Conservation (phyloP, 2,329 filamentous ascomycete genomes). For the Pyrenochaeta sp. region DNA sequence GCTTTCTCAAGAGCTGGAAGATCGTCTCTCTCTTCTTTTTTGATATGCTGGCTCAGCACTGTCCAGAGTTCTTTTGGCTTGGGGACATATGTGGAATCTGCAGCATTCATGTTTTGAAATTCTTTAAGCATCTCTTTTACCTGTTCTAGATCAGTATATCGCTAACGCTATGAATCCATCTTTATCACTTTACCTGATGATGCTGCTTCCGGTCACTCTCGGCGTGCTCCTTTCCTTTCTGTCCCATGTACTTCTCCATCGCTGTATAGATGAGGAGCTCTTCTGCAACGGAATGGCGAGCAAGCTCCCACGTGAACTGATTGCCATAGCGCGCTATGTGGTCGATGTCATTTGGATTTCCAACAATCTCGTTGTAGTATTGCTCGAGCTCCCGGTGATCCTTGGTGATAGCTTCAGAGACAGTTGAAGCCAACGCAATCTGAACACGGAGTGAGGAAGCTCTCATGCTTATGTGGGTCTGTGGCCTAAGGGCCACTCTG, state of each 20-base stretch:
- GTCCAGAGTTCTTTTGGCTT: conserved; percentile 34
- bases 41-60: conserved; percentile 37
- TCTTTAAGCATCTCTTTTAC: conserved; percentile 42
- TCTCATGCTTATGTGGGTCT: conserved; percentile 3
- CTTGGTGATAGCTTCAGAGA: conserved; percentile 50
- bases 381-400: conserved; percentile 55
- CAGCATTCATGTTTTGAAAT: conserved; percentile 38
- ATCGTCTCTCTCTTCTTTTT: conserved; percentile 42
- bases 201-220: conserved; percentile 47
- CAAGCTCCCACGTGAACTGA: conserved; percentile 62
- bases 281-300: conserved; percentile 61
- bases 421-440: conserved; percentile 7
- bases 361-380: conserved; percentile 56
- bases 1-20: conserved; percentile 39
- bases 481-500: conserved; percentile 13
- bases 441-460: conserved; percentile 7
- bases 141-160: conserved; percentile 13
- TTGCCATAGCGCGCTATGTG: conserved; percentile 58
- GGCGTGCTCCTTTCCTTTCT: conserved; percentile 39
- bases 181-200: conserved; percentile 29
- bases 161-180: not conserved
- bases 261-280: conserved; percentile 55
- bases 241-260: conserved; percentile 46
- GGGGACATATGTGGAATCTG: conserved; percentile 30
- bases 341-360: conserved; percentile 49